Base-by-base conservation (phyloP, 208 protist genomes). In the Wallacemonas sp. region DNA sequence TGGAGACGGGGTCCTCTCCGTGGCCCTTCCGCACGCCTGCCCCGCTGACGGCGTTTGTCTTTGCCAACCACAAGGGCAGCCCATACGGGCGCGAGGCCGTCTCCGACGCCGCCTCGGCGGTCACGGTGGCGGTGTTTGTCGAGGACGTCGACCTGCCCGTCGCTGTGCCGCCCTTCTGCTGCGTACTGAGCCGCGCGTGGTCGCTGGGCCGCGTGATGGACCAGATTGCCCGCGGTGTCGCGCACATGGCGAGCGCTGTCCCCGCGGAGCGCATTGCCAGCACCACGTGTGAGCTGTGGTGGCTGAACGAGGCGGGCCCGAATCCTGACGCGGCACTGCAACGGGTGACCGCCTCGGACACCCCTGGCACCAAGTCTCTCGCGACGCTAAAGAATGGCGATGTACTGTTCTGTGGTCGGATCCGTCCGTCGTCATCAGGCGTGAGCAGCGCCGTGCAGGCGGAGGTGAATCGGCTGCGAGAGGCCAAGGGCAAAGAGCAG, bases 1-100 rank as follows among this genome's bases (percentile, higher is more conserved):
- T n/a, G n/a, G 29, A 62, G 38, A 33, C 49, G 49, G 26, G 18
- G 3, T 23, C 33, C 20, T 16, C 25, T 12, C 32, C 16, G 39
- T 94, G 85, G 85, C 89, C 89, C 7, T 91, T 92, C 64, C 77
- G 61, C 3, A 55, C 54, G 14, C 72, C 83, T 1, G 66, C 78
- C 16, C 84, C 89, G 23, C 68, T 94, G 18, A 70, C 76, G 44
- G 48, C 49, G 2, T 76, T 84, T 45, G 14, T 46, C 20, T 87
- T 92, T 64, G 70, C 57, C 36, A 81, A 86, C 57, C 67, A 59
- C 1, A 86, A 86, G 41, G 23, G 65, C 28, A 69, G 63, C 22
- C 89, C 86, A 2, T 62, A 64, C 38, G 80, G 82, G n/a, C 2
- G 54, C 31, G 44, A 26, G 46, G 33, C 44, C 45, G 22, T 18